Conservation (phyloP, 225 moss, liverwort and hornwort genomes). For the Bryum argenteum region DNA sequence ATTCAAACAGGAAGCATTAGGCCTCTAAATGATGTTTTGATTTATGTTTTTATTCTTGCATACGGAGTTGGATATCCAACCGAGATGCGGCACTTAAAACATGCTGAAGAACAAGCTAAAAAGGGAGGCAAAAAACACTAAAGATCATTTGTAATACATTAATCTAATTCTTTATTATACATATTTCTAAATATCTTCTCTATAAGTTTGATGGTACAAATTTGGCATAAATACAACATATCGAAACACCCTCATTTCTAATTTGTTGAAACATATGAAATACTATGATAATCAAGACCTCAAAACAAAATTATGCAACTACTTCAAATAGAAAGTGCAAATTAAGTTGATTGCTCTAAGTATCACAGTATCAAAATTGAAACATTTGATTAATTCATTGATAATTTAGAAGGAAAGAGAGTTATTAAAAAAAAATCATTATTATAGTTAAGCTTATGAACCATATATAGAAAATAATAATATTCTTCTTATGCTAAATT, state of each 20-base stretch:
- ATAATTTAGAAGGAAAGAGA: too few species aligned
- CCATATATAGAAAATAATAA: too few species aligned
- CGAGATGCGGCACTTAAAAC: slow-evolving; percentile 65
- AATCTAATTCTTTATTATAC: background rate
- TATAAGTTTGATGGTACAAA: background rate
- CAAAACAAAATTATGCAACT: too few species aligned
- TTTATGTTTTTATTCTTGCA: slow-evolving; percentile 53
- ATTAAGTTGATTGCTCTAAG: too few species aligned
- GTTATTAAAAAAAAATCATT: too few species aligned
- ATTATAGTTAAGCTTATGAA: too few species aligned
- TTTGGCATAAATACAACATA: background rate
- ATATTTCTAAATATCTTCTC: background rate
- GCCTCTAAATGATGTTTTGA: slow-evolving; percentile 61
- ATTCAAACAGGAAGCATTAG: slow-evolving; percentile 65
- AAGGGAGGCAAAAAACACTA: slow-evolving; percentile 42
- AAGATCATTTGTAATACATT: background rate
- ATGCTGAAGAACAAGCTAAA: slow-evolving; percentile 62
- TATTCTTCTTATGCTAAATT: too few species aligned
- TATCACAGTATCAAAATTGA: too few species aligned
- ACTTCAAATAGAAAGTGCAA: too few species aligned
- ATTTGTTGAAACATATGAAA: too few species aligned
- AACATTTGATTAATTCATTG: too few species aligned
- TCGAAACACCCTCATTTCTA: background rate
- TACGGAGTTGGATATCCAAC: slow-evolving; percentile 80
- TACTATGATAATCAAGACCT: too few species aligned